Evolutionary conservation across 2,329 filamentous ascomycete genomes (phyloP), one percentile per base, ranked within the genome.

Genomic region (Tothia fuscella): DNA sequence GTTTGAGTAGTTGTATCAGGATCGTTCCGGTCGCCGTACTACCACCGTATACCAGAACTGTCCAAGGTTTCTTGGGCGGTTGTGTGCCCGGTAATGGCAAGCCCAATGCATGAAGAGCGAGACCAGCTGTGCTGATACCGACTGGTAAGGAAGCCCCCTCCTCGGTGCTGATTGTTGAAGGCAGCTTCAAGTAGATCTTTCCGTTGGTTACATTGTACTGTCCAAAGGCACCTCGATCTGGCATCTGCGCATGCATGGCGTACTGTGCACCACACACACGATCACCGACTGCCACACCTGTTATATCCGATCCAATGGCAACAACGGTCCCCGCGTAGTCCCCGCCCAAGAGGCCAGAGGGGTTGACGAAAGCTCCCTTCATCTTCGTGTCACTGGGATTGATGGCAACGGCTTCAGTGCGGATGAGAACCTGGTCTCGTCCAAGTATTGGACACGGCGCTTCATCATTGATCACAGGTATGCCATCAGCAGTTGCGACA

Each of bases 1-100:
- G 31, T 33, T 33, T 33, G n/a, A 33, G 31, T 33, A 33, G n/a
- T 33, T 33, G 31, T 16, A 33, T 33, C 13, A 33, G n/a, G n/a
- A 33, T 33, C 31, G 31, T 33, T 10, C 31, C 31, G 4, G 31
- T 33, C 13, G 31, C 31, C 31, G 32, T 34, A n/a, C 32, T 34
- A 5, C 32, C 32, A 7, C 32, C 32, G 9, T 34, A 34, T 9
- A 34, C 32, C 3, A 34, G 32, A 20, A 34, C 32, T 2, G 16
- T 10, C 32, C 16, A 20, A 34, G 16, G 16, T 10, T 20, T 34
- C 6, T 20, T 20, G 5, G 16, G 16, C 13, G 16, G 16, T 6
- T 34, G 16, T 4, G 16, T 20, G 5, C 6, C 16, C 14, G 16
- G 32, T 20, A 20, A 20, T 10, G 16, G 16, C 32, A 34, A 10